A percentile compares a stretch with the other conserved stretches of the same genome.
phyloP scores from a whole-genome alignment of 805 yeast genomes.

The Lachancea waltii region DNA sequence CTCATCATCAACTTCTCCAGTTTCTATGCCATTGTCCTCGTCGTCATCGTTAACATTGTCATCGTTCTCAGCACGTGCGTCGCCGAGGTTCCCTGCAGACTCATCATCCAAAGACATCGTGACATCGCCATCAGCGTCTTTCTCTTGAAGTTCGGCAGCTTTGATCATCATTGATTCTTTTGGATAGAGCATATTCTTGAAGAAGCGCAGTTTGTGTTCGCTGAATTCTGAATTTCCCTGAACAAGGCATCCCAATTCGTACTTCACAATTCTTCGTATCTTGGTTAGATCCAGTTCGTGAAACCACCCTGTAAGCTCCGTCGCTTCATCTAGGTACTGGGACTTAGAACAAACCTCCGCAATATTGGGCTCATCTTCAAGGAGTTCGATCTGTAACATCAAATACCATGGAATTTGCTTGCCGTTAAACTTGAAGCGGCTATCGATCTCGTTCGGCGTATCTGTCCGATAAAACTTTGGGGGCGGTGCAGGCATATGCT shows the following conservation, averaged over 20 bases:
- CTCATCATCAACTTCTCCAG: constrained; percentile 30
- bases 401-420: constrained; percentile 58
- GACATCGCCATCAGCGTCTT: constrained; percentile 27
- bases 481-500: constrained; percentile 30
- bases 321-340: constrained; percentile 45
- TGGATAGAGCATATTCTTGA: constrained; percentile 39
- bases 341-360: constrained; percentile 38
- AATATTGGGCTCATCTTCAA: constrained; percentile 58
- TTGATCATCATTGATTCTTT: constrained; percentile 33
- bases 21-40: constrained; percentile 28
- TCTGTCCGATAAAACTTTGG: constrained; percentile 30
- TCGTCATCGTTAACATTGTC: constrained; percentile 19
- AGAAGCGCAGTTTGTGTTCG: constrained; percentile 33
- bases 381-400: constrained; percentile 73
- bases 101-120: too few species aligned
- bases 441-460: constrained; percentile 34
- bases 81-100: too few species aligned
- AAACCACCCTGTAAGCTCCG: constrained; percentile 64
- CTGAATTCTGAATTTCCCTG: constrained; percentile 43
- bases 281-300: constrained; percentile 53
- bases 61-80: too few species aligned
- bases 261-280: constrained; percentile 62
- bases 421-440: constrained; percentile 65
- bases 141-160: constrained; percentile 17
- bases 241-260: constrained; percentile 58